Percentiles rank a stretch among this genome's conserved stretches.
phyloP scores from a whole-genome alignment of 139 green algal genomes.

The Dunaliella sp. region DNA sequence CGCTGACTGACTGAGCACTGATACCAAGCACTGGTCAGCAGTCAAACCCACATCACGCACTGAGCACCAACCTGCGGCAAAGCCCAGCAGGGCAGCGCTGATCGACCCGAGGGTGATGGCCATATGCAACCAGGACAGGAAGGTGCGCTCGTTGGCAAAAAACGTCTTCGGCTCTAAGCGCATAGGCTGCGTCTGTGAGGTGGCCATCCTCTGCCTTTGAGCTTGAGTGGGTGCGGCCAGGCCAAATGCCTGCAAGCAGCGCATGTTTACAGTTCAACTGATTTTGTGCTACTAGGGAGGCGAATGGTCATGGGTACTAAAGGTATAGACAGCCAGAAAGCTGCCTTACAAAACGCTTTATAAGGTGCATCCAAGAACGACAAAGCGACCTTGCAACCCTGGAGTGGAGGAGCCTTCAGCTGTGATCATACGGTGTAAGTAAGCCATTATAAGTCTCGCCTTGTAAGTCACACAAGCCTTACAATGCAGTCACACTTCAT shows the following conservation, averaged over 20 bases:
- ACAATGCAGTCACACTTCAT: too few relatives aligned
- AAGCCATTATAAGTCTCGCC: too few relatives aligned
- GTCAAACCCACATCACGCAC: conserved; percentile 82
- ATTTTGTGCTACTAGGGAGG: background rate
- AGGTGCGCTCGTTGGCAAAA: conserved; percentile 97
- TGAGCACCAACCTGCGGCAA: conserved; percentile 33
- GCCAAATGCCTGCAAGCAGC: conserved; percentile 3
- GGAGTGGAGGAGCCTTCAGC: too few relatives aligned
- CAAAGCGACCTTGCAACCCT: too few relatives aligned
- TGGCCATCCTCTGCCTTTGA: background rate
- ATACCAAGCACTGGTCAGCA: conserved; percentile 93
- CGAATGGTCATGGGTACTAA: too few relatives aligned
- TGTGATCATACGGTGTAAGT: too few relatives aligned
- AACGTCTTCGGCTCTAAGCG: conserved; percentile 95
- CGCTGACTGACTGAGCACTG: conserved; percentile 75
- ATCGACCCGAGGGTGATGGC: conserved; percentile 83
- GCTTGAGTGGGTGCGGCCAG: conserved; percentile 15
- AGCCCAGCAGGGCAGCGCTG: conserved; percentile 72
- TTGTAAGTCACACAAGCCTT: too few relatives aligned
- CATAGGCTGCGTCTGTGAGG: conserved; percentile 41
- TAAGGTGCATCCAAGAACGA: too few relatives aligned
- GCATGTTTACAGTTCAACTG: background rate
- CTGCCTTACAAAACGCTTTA: too few relatives aligned
- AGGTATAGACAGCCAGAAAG: too few relatives aligned
- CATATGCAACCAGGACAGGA: conserved; percentile 96